Conservation (phyloP, 306 rosid genomes). For the Medicago arabica region DNA sequence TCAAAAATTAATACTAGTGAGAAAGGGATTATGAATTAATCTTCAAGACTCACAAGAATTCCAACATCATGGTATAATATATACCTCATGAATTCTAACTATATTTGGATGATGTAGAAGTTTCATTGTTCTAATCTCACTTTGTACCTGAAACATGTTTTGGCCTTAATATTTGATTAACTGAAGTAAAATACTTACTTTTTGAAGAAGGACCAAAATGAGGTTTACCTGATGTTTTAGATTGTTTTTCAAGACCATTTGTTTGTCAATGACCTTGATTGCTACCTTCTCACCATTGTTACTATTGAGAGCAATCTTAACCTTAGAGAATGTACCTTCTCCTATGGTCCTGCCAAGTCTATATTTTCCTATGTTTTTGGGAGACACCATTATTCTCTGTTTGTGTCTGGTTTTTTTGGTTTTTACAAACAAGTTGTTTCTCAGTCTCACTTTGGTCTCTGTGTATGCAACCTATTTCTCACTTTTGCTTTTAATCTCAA, state of each 20-base stretch:
- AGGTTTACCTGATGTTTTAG: constrained; percentile 69
- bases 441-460: background rate
- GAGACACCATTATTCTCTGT: constrained; percentile 57
- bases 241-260: constrained; percentile 64
- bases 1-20: constrained; percentile 5
- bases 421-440: background rate
- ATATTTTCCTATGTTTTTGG: constrained; percentile 63
- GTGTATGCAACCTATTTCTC: background rate
- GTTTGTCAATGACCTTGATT: constrained; percentile 72
- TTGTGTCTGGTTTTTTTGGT: background rate
- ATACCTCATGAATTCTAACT: constrained; percentile 77
- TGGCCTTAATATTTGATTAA: background rate
- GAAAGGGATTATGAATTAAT: background rate
- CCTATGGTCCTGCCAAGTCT: constrained; percentile 69
- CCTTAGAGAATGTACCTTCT: constrained; percentile 87
- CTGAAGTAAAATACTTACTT: too few species aligned
- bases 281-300: constrained; percentile 64
- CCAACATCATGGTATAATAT: background rate
- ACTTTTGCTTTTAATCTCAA: background rate
- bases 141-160: constrained; percentile 66
- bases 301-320: constrained; percentile 60
- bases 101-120: constrained; percentile 77
- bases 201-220: constrained; percentile 10
- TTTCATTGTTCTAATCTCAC: constrained; percentile 87
- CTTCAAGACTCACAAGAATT: background rate